These are phyloP conservation scores for Citropsis articulata DNA, from an alignment of 345 rosid genomes.

Conservation along the genomic window DNA sequence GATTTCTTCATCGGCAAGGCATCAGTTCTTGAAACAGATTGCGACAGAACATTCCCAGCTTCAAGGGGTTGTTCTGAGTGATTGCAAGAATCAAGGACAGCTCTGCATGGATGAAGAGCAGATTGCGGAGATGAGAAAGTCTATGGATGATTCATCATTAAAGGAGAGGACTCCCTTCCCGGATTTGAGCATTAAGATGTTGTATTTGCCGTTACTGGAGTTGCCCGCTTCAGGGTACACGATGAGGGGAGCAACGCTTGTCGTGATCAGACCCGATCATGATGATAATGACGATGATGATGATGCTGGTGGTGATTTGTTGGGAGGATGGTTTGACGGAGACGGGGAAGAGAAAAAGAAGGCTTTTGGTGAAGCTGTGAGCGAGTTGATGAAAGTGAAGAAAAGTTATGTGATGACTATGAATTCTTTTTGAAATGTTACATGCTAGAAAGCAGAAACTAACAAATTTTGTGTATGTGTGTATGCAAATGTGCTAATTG, in stretches of 20 bases:
- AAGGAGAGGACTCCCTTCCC: slow-evolving; percentile 34
- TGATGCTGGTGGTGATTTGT: neutral
- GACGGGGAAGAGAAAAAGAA: slow-evolving; percentile 16
- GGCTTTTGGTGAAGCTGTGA: slow-evolving; percentile 38
- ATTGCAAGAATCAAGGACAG: slow-evolving; percentile 32
- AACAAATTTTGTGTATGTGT: neutral
- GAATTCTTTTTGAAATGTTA: slow-evolving; percentile 35
- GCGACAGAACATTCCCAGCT: slow-evolving; percentile 23
- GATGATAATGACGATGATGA: neutral
- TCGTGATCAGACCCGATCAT: slow-evolving; percentile 28
- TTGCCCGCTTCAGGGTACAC: slow-evolving; percentile 35
- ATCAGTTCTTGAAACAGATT: slow-evolving; percentile 26
- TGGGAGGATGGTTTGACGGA: slow-evolving; percentile 9
- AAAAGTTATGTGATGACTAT: slow-evolving; percentile 40
- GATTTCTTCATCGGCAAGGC: slow-evolving; percentile 36
- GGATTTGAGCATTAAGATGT: slow-evolving; percentile 37
- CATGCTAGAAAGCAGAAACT: neutral
- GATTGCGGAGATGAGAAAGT: slow-evolving; percentile 30
- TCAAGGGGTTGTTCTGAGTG: slow-evolving; percentile 24
- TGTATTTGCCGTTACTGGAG: slow-evolving; percentile 34
- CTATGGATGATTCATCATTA: neutral
- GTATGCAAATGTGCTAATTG: neutral
- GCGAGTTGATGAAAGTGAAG: slow-evolving; percentile 41
- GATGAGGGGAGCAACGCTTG: slow-evolving; percentile 45
- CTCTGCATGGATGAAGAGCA: slow-evolving; percentile 24